These are phyloP conservation scores for Senna siamea DNA, from an alignment of 306 rosid species.

Conservation along the genomic window DNA sequence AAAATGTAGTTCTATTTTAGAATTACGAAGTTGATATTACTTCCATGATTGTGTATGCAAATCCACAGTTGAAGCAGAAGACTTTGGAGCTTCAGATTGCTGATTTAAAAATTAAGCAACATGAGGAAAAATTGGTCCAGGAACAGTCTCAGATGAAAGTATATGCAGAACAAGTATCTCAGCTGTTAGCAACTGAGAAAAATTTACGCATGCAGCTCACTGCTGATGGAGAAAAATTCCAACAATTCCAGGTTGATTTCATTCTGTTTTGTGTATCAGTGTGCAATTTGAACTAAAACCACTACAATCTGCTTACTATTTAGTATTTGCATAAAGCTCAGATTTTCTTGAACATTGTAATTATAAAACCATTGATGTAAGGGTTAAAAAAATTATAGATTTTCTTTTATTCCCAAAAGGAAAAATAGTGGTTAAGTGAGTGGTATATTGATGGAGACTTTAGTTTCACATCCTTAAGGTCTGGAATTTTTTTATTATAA, in stretches of 20 bases:
- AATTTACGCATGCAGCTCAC: conserved; percentile 79
- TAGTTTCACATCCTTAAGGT: conserved; percentile 10
- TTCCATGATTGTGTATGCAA: conserved; percentile 43
- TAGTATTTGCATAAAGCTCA: conserved; percentile 29
- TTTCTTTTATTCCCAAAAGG: not conserved
- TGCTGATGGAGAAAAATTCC: conserved; percentile 94
- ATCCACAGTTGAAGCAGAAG: conserved; percentile 85
- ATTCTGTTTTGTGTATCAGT: conserved; percentile 26
- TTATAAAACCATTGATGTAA: conserved; percentile 16
- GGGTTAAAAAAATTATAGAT: conserved; percentile 19
- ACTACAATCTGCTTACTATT: conserved; percentile 23
- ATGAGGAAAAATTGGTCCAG: conserved; percentile 80
- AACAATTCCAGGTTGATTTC: conserved; percentile 81
- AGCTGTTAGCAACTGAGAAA: conserved; percentile 80
- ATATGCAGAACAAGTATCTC: conserved; percentile 94
- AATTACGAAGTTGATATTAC: conserved; percentile 20
- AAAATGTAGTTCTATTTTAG: conserved; percentile 22
- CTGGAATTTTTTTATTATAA: no score
- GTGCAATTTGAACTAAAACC: conserved; percentile 20
- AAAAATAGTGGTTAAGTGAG: not conserved
- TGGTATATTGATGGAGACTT: not conserved
- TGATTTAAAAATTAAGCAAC: conserved; percentile 82
- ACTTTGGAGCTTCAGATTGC: conserved; percentile 89
- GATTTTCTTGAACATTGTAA: conserved; percentile 1
- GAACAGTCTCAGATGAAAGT: conserved; percentile 86